phyloP scores from a whole-genome alignment of 2,329 filamentous ascomycete species.

The Hypoxylon sp. region DNA sequence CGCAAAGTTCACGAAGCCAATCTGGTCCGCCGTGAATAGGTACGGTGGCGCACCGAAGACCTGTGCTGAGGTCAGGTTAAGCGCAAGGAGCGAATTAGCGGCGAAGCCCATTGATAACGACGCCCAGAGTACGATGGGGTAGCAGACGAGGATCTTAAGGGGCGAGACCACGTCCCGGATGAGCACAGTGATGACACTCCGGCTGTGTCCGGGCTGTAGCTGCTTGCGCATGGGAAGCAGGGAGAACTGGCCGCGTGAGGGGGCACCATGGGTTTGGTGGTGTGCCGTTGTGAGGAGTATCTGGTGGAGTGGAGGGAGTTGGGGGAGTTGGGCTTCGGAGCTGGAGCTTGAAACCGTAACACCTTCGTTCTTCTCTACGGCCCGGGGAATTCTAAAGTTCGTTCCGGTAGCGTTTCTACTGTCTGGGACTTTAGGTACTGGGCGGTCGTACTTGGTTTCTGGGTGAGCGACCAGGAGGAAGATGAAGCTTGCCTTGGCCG shows the following conservation, averaged over 20 bases:
- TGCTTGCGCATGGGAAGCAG: slow-evolving; percentile 44
- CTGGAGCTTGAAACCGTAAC: slow-evolving; percentile 22
- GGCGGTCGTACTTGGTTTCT: slow-evolving; percentile 53
- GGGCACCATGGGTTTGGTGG: slow-evolving; percentile 42
- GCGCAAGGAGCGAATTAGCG: slow-evolving; percentile 60
- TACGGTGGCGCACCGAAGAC: slow-evolving; percentile 63
- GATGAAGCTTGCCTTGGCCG: slow-evolving; percentile 47
- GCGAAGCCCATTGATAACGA: slow-evolving; percentile 51
- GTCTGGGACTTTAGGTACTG: background rate
- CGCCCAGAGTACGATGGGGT: slow-evolving; percentile 53
- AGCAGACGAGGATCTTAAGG: slow-evolving; percentile 49
- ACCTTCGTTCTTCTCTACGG: slow-evolving; percentile 11
- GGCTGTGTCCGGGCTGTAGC: slow-evolving; percentile 12
- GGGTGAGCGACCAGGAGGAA: slow-evolving; percentile 50
- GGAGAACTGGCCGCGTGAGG: slow-evolving; percentile 48
- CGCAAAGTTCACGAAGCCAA: slow-evolving; percentile 65
- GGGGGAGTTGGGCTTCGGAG: slow-evolving; percentile 38
- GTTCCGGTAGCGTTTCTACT: slow-evolving; percentile 7
- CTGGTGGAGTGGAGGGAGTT: slow-evolving; percentile 36
- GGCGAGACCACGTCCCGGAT: slow-evolving; percentile 51
- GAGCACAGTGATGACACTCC: slow-evolving; percentile 8
- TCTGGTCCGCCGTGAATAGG: slow-evolving; percentile 58
- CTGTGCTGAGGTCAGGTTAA: slow-evolving; percentile 66
- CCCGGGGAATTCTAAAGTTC: background rate
- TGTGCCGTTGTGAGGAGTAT: slow-evolving; percentile 19